Percentiles rank a stretch among this genome's conserved stretches.
These are phyloP conservation scores for Aureobasidium sp. DNA, from an alignment of 2,329 filamentous ascomycete species.

Conservation along the genomic window DNA sequence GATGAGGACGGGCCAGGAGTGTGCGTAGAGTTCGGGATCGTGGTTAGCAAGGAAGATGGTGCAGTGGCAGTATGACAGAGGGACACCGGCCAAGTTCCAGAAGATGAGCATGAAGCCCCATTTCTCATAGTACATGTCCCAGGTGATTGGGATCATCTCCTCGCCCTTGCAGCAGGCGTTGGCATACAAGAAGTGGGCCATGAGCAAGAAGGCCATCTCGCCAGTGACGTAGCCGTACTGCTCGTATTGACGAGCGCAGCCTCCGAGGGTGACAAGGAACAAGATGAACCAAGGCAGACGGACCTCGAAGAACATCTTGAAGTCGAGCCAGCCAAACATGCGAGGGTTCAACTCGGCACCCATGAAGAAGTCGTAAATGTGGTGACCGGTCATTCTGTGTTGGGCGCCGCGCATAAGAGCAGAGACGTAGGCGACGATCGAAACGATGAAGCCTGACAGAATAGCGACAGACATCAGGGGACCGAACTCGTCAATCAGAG, in stretches of 20 bases:
- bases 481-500: constrained; percentile 90
- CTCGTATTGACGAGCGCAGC: constrained; percentile 78
- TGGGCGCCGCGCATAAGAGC: constrained; percentile 71
- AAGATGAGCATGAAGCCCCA: constrained; percentile 98
- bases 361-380: constrained; percentile 86
- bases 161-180: constrained; percentile 90
- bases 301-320: constrained; percentile 96
- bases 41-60: constrained; percentile 85
- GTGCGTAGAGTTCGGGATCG: constrained; percentile 66
- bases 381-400: constrained; percentile 84
- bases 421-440: constrained; percentile 78
- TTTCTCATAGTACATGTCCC: constrained; percentile 97
- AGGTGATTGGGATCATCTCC: constrained; percentile 82
- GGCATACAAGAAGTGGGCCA: constrained; percentile 88
- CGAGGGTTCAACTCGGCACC: constrained; percentile 80
- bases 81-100: constrained; percentile 91
- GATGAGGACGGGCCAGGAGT: constrained; percentile 53
- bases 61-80: constrained; percentile 88
- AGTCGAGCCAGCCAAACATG: constrained; percentile 68
- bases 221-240: constrained; percentile 75
- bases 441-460: constrained; percentile 77
- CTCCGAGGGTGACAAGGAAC: constrained; percentile 67
- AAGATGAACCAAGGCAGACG: constrained; percentile 89
- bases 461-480: constrained; percentile 90
- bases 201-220: constrained; percentile 76